Conservation (phyloP, 208 protist genomes). For the Acanthamoeba culbertsoni region DNA sequence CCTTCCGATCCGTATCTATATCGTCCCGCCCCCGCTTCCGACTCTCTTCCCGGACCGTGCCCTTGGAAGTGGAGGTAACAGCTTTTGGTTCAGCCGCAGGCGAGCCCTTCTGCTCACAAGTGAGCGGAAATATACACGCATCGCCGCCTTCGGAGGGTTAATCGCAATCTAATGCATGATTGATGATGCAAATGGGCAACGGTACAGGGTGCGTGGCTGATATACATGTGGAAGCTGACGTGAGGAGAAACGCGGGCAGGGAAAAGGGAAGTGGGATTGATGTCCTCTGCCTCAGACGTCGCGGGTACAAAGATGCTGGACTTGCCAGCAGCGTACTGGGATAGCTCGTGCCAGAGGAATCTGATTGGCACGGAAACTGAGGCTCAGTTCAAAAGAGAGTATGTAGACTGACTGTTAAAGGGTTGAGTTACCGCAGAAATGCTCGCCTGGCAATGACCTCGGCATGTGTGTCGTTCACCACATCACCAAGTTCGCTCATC, state of each 20-base stretch:
- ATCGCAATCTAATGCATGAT: no score
- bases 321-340: not conserved
- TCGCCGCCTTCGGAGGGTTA: constrained; percentile 69
- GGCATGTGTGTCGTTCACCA: constrained; percentile 70
- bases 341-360: constrained; percentile 5
- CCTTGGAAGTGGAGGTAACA: no score
- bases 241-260: not conserved
- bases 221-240: constrained; percentile 65
- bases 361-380: not conserved
- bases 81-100: no score
- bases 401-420: no score
- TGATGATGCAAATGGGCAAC: no score
- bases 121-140: constrained; percentile 60
- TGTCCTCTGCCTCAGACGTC: not conserved
- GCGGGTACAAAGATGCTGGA: not conserved
- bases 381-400: no score
- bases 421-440: constrained; percentile 31
- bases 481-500: constrained; percentile 51
- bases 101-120: no score
- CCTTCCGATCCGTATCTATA: no score
- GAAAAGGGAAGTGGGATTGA: not conserved
- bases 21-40: no score
- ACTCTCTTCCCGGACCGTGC: no score
- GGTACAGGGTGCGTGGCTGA: constrained; percentile 68
- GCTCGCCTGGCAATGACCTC: constrained; percentile 65